Base-by-base conservation (phyloP, 2,329 filamentous ascomycete genomes). In the Hymenotorrendiella dingleyae region DNA sequence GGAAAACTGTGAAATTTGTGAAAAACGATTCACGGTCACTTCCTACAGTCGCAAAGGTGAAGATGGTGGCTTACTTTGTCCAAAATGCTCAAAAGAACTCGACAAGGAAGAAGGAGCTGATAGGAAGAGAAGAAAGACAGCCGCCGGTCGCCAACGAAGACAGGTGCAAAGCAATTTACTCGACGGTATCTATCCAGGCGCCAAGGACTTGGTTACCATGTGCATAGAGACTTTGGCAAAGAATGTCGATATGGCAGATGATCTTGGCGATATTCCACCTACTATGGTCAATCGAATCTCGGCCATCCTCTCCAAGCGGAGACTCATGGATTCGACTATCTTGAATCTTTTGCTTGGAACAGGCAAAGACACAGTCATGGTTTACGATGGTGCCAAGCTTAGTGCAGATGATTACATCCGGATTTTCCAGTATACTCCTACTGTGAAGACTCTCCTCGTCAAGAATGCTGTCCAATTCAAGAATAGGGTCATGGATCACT, bases 381-480 rank as follows among this genome's bases (percentile, higher is more conserved):
- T 82, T 19, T 82, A 80, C 51, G 78, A 82, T 52, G 71, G 68
- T 29, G 69, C 70, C 52, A 82, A 81, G 53, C 74, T 97, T 9
- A 75, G 77, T 36, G 75, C 78, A 2, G 78, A 89, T 52, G 88
- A 97, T 57, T 89, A 84, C 52, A 75, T 86, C 36, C 77, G 82
- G 50, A 86, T 95, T 30, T 89, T 96, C 49, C 83, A 88, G 39
- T 73, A 80, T 3, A 81, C 85, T 44, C 80, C 86, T 0, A 72
- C 71, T 5, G 68, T 95, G 41, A 78, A 78, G 54, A 74, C 74
- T 32, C 71, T 96, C 43, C 84, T 88, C 51, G 68, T 94, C 9
- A 80, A 84, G 36, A 91, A 90, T 56, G 87, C 83, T n/a, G 86
- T 93, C 37, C 90, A 95, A 59, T 84, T 96, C 71, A 95, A 94